These are phyloP conservation scores for Sodiomyces alkalinus DNA, from an alignment of 2,329 filamentous ascomycete species.

Conservation along the genomic window DNA sequence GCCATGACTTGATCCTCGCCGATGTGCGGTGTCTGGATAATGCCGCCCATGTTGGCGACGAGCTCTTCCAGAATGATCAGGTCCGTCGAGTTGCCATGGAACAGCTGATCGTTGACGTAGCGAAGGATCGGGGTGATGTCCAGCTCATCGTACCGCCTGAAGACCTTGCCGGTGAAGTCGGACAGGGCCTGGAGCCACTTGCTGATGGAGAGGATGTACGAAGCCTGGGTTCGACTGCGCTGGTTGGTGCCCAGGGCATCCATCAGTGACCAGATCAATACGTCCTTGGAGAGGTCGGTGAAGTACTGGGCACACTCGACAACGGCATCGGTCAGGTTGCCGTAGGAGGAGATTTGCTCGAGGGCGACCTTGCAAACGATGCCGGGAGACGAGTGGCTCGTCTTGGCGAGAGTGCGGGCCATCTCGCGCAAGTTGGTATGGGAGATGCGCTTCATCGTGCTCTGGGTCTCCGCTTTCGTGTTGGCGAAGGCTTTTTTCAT, in stretches of 20 bases:
- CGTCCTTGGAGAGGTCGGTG: constrained; percentile 81
- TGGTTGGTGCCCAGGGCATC: constrained; percentile 50
- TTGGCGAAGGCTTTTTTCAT: constrained; percentile 66
- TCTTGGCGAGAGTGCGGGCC: constrained; percentile 78
- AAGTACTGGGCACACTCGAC: constrained; percentile 93
- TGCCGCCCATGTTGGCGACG: constrained; percentile 84
- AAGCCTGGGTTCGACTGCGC: constrained; percentile 46
- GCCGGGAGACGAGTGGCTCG: constrained; percentile 80
- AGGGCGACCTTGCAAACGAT: constrained; percentile 83
- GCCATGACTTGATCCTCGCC: constrained; percentile 77
- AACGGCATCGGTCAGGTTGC: constrained; percentile 86
- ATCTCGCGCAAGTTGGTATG: constrained; percentile 76
- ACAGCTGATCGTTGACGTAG: constrained; percentile 77
- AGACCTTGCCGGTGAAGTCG: constrained; percentile 81
- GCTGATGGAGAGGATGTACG: constrained; percentile 60
- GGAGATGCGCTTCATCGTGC: constrained; percentile 78
- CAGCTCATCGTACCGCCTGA: constrained; percentile 71
- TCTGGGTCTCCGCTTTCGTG: constrained; percentile 64
- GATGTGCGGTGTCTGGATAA: constrained; percentile 73
- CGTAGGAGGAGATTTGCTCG: constrained; percentile 83
- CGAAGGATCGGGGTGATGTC: constrained; percentile 74
- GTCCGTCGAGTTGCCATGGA: constrained; percentile 72
- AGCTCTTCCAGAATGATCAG: constrained; percentile 84
- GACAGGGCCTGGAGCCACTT: constrained; percentile 85
- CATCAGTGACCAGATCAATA: constrained; percentile 83